Percentiles rank a stretch among this genome's conserved stretches.
Evolutionary conservation across 805 yeast species (phyloP).

Genomic region (Yamadazyma akitaensis): DNA sequence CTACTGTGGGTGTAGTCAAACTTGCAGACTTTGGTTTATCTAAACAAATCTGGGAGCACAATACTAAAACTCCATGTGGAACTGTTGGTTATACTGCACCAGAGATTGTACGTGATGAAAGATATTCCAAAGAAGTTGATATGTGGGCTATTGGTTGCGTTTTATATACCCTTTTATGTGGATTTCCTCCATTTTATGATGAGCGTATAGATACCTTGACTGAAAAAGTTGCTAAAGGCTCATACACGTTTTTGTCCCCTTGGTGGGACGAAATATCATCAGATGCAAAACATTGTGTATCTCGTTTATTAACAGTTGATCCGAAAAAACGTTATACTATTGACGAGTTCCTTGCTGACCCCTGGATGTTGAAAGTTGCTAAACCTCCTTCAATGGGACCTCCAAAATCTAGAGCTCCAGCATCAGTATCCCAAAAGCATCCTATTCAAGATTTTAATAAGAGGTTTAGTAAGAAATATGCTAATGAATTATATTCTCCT

Average conservation of each 20-base stretch:
- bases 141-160: slow-evolving; percentile 99
- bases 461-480: slow-evolving; percentile 18
- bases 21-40: slow-evolving; percentile 95
- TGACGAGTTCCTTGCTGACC: slow-evolving; percentile 68
- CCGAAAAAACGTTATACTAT: slow-evolving; percentile 66
- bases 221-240: slow-evolving; percentile 76
- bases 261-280: slow-evolving; percentile 86
- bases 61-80: slow-evolving; percentile 97
- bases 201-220: slow-evolving; percentile 72
- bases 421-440: slow-evolving; percentile 14
- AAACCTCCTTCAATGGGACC: slow-evolving; percentile 8
- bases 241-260: slow-evolving; percentile 70
- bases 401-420: slow-evolving; percentile 2
- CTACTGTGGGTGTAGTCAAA: slow-evolving; percentile 85
- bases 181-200: slow-evolving; percentile 96
- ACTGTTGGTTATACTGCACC: slow-evolving; percentile 99
- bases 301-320: slow-evolving; percentile 66
- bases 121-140: slow-evolving; percentile 90
- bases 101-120: slow-evolving; percentile 91
- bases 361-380: slow-evolving; percentile 53
- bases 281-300: slow-evolving; percentile 68
- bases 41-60: slow-evolving; percentile 81
- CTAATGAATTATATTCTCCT: slow-evolving; percentile 49
- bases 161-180: slow-evolving; percentile 86
- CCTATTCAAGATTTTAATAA: slow-evolving; percentile 24